phyloP scores from a whole-genome alignment of 2,329 filamentous ascomycete genomes.

The Rhexocercosporidium sp. region DNA sequence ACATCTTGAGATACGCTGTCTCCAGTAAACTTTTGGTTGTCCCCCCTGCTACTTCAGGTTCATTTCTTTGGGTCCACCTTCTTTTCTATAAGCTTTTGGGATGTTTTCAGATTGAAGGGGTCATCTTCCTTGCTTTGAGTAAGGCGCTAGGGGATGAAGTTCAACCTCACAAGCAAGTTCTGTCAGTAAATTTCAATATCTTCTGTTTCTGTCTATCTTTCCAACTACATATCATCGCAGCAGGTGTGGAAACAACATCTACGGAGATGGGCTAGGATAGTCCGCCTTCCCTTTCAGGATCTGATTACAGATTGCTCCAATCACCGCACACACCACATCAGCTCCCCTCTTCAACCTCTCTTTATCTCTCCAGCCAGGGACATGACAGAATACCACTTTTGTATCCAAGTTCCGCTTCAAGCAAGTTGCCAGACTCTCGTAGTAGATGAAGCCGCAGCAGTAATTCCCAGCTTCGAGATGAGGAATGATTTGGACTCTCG shows the following conservation, averaged over 20 bases:
- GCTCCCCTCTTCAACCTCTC: neutral
- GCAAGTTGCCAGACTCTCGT: conserved; percentile 5
- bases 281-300: neutral
- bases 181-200: too few species aligned
- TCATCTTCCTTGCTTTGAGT: neutral
- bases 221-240: neutral
- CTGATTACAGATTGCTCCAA: neutral
- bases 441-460: conserved; percentile 4
- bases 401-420: conserved; percentile 1
- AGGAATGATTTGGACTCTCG: neutral
- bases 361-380: neutral
- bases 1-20: too few species aligned
- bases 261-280: neutral
- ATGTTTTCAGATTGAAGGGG: too few species aligned
- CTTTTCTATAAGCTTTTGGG: too few species aligned
- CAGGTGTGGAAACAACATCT: neutral
- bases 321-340: neutral
- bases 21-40: too few species aligned
- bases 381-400: conserved; percentile 1
- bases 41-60: too few species aligned
- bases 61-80: too few species aligned
- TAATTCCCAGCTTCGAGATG: conserved; percentile 2
- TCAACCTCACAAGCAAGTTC: too few species aligned
- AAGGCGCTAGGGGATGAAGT: too few species aligned
- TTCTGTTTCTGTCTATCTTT: too few species aligned